Base-by-base conservation (phyloP, 805 yeast species). In the Pichia phayaonensis region DNA sequence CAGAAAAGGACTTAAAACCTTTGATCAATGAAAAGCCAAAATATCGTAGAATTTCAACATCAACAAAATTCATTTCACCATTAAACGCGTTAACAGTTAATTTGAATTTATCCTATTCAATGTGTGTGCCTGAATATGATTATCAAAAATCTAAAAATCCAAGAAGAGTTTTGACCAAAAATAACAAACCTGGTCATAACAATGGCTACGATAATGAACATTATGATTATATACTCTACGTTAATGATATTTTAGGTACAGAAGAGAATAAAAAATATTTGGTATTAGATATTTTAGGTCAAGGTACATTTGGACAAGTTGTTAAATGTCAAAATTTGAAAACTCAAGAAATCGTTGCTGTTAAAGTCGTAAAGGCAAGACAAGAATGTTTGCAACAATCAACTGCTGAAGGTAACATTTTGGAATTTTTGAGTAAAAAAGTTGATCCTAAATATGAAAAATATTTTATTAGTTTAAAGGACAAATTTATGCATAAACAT, bases 281-380 rank as follows among this genome's bases (percentile, higher is more conserved):
- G 61, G 97, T 94, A 6, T 71, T 94, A 51, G 98, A 92, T 66
- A 75, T 94, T 16, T 69, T 94, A 41, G 99, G 99, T 0, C 92
- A 90, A 54, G 99, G 99, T 2, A 90, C 99, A 1, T 94, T 94
- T 73, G 99, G 99, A 11, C 98, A 94, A 69, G 99, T 94, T 44
- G 95, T 90, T 41, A 94, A 92, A 69, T 92, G 97, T 68, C 96
- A 88, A 64, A 79, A 82, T 59, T 56, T 73, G 54, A 68, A 66
- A 44, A 86, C 90, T 44, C 94, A 89, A 62, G 92, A 88, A 54
- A 79, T 92, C 21, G 87, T 90, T 24, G 99, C 99, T 1, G 95
- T 94, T 38, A 94, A 94, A 68, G 95, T 94, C 42, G 87, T 94
- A 52, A 94, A 92, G 65, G 85, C 96, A 36, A 86, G 86, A 62